A percentile compares a stretch with the other conserved stretches of the same genome.
phyloP scores from a whole-genome alignment of 495 filamentous ascomycete genomes.

The Xylaria castorea region DNA sequence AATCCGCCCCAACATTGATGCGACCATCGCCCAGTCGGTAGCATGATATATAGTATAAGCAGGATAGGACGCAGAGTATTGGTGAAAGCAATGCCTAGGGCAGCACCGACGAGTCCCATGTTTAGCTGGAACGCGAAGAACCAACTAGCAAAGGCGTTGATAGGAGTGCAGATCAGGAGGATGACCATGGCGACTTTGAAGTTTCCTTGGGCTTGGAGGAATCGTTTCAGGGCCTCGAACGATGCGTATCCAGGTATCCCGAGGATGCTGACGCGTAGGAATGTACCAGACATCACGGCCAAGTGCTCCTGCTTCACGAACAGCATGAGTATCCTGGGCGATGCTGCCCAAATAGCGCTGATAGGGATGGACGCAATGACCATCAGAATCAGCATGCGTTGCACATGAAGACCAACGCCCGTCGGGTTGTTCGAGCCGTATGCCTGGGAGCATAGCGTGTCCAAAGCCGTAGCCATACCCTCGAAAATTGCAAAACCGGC shows the following conservation, averaged over 20 bases:
- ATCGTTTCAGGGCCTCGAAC: constrained; percentile 77
- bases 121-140: constrained; percentile 69
- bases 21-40: constrained; percentile 46
- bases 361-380: constrained; percentile 70
- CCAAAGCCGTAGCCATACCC: constrained; percentile 73
- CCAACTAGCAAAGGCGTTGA: constrained; percentile 77
- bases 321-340: constrained; percentile 61
- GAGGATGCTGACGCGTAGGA: constrained; percentile 69
- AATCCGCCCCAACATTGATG: constrained; percentile 64
- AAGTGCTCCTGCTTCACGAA: constrained; percentile 68
- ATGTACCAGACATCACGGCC: constrained; percentile 66
- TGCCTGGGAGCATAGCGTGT: constrained; percentile 79
- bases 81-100: constrained; percentile 60
- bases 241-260: constrained; percentile 73
- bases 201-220: constrained; percentile 74
- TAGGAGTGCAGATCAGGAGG: constrained; percentile 70
- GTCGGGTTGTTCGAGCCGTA: constrained; percentile 74
- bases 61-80: constrained; percentile 59
- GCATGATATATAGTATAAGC: constrained; percentile 54
- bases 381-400: constrained; percentile 73
- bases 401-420: constrained; percentile 74
- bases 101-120: constrained; percentile 66
- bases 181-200: constrained; percentile 73
- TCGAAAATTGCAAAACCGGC: constrained; percentile 76
- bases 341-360: constrained; percentile 66